Conservation (phyloP, 2,329 filamentous ascomycete species). For the Coniella vitis region DNA sequence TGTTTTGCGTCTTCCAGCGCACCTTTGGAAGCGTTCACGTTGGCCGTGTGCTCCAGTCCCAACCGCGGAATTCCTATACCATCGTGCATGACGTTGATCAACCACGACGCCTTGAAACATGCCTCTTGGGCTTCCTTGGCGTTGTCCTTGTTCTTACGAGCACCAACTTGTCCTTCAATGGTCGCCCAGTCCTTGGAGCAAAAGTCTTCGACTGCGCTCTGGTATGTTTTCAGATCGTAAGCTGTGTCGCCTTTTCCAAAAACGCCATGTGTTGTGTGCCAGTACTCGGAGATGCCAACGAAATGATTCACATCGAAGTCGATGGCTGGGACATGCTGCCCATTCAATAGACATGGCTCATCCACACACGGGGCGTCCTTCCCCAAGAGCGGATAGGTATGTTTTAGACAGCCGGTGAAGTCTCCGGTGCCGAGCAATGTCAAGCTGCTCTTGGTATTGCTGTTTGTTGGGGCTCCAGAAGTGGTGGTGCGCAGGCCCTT, state of each 20-base stretch:
- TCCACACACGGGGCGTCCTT: conserved; percentile 83
- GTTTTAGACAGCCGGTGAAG: conserved; percentile 76
- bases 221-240: conserved; percentile 88
- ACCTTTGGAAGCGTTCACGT: conserved; percentile 64
- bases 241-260: conserved; percentile 75
- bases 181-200: conserved; percentile 76
- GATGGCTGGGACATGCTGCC: conserved; percentile 87
- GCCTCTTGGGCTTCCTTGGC: conserved; percentile 75
- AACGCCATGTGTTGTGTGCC: conserved; percentile 95
- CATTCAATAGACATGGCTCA: conserved; percentile 80
- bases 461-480: conserved; percentile 53
- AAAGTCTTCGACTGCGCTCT: conserved; percentile 75
- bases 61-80: conserved; percentile 89
- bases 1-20: conserved; percentile 61
- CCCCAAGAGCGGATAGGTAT: conserved; percentile 78
- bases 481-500: conserved; percentile 65
- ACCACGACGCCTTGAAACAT: conserved; percentile 97
- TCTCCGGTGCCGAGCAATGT: conserved; percentile 74
- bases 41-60: conserved; percentile 60
- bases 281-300: conserved; percentile 95
- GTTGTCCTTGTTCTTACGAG: conserved; percentile 68
- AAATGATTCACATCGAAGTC: conserved; percentile 98
- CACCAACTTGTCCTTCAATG: conserved; percentile 58
- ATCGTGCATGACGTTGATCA: conserved; percentile 93
- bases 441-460: conserved; percentile 29